phyloP scores from a whole-genome alignment of 768 basidiomycete genomes.

The Phanerochaete carnosa region DNA sequence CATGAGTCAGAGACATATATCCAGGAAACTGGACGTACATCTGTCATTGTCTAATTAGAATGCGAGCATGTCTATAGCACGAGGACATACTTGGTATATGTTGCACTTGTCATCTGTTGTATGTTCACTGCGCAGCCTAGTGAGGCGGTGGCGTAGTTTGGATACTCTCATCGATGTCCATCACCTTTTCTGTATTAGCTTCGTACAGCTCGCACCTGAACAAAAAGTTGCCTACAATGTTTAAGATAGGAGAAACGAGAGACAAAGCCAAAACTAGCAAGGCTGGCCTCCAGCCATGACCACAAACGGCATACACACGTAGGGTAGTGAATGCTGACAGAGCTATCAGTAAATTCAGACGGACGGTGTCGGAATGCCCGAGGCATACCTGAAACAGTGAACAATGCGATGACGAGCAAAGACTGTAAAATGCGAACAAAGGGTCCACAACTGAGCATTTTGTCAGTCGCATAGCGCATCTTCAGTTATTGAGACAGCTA shows the following conservation, averaged over 20 bases:
- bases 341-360: neutral
- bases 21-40: neutral
- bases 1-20: neutral
- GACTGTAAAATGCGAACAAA: conserved; percentile 15
- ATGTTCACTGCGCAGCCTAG: conserved; percentile 14
- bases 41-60: neutral
- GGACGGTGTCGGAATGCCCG: neutral
- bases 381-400: conserved; percentile 14
- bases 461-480: neutral
- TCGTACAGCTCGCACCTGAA: neutral
- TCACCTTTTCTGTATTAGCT: neutral
- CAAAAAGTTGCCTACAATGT: conserved; percentile 8
- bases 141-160: conserved; percentile 14
- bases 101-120: neutral
- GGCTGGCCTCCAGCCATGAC: conserved; percentile 15
- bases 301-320: conserved; percentile 19
- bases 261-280: conserved; percentile 13
- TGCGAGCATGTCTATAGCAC: neutral
- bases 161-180: conserved; percentile 3
- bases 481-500: no score
- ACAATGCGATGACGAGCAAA: neutral
- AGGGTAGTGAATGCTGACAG: conserved; percentile 13
- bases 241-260: conserved; percentile 8
- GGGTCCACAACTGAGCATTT: conserved; percentile 10
- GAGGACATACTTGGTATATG: conserved; percentile 13